phyloP scores from a whole-genome alignment of 176 grass and related monocot genomes.

The Zizania latifolia region DNA sequence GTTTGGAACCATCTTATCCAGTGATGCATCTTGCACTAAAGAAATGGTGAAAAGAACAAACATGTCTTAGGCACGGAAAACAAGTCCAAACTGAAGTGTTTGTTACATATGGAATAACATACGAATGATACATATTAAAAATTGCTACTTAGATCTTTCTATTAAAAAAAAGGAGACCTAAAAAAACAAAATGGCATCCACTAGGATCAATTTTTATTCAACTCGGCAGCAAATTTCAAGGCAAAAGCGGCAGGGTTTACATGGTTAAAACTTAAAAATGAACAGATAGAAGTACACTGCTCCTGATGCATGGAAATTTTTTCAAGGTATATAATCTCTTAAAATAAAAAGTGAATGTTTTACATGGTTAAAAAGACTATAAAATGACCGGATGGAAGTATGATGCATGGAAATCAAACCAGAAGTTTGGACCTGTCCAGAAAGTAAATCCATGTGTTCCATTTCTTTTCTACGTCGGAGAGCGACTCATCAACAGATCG shows the following conservation, averaged over 20 bases:
- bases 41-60: slow-evolving; percentile 19
- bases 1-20: slow-evolving; percentile 8
- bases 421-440: background rate
- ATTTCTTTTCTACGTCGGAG: background rate
- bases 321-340: too few relatives aligned
- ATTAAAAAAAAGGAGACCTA: background rate
- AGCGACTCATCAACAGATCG: background rate
- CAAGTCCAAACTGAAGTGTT: background rate
- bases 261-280: background rate
- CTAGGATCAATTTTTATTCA: background rate
- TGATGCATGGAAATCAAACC: background rate
- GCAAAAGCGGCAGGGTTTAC: background rate
- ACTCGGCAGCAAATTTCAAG: background rate
- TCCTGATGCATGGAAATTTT: background rate
- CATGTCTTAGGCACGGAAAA: background rate
- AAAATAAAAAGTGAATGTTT: too few relatives aligned
- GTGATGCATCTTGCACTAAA: background rate
- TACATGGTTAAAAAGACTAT: background rate
- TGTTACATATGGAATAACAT: background rate
- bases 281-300: background rate
- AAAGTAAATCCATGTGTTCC: background rate
- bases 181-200: background rate
- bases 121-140: background rate
- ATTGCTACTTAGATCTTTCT: background rate
- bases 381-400: background rate